phyloP scores from a whole-genome alignment of 1,139 yeast species.

The Kodamaea derodonti region DNA sequence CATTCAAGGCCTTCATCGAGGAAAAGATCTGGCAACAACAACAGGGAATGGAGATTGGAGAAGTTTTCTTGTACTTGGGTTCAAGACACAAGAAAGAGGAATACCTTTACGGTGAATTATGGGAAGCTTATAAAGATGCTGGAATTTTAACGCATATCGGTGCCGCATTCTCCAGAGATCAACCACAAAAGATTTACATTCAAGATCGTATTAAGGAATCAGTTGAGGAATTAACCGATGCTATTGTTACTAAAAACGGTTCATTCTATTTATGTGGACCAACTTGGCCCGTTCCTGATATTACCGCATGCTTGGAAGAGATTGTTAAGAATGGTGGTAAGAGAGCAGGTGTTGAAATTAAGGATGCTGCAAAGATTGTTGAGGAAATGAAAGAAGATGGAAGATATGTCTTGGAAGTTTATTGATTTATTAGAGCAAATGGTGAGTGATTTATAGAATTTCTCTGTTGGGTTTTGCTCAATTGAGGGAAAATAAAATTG shows the following conservation, averaged over 20 bases:
- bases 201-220: constrained; percentile 89
- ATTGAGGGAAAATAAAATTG: too few species aligned
- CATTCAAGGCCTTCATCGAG: constrained; percentile 95
- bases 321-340: constrained; percentile 71
- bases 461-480: too few species aligned
- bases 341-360: constrained; percentile 57
- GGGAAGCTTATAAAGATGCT: constrained; percentile 95
- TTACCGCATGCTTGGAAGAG: constrained; percentile 85
- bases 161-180: constrained; percentile 98
- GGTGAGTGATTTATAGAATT: too few species aligned
- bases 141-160: constrained; percentile 93
- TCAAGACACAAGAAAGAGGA: constrained; percentile 96
- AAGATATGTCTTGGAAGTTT: constrained; percentile 90
- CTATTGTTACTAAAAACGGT: constrained; percentile 75
- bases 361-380: constrained; percentile 72
- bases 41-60: constrained; percentile 88
- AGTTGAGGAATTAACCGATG: constrained; percentile 68
- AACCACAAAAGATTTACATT: constrained; percentile 88
- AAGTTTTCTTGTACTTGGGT: constrained; percentile 83
- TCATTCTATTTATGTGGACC: constrained; percentile 98
- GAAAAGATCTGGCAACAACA: constrained; percentile 92
- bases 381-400: constrained; percentile 94
- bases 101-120: constrained; percentile 91
- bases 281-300: constrained; percentile 99
- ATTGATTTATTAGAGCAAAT: constrained; percentile 43